Evolutionary conservation across 257 asterid genomes (phyloP).

Genomic region (Solanum clarkiae): DNA sequence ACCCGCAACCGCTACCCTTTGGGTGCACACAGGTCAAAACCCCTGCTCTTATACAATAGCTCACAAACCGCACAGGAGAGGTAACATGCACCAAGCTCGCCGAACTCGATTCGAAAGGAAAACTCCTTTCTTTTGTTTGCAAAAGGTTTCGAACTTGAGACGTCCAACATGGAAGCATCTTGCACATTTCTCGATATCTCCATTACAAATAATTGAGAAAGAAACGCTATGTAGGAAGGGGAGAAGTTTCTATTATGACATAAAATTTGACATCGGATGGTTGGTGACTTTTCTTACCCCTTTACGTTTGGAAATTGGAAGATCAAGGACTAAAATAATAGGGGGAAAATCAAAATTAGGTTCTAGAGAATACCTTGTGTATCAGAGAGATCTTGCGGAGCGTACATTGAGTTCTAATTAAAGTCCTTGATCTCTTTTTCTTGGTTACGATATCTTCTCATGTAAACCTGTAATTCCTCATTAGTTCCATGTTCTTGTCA

Average conservation of each 20-base stretch:
- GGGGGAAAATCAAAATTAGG: not conserved
- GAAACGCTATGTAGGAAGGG: not conserved
- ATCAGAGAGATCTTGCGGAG: not conserved
- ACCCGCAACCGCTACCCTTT: too few relatives aligned
- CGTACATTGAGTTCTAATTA: not conserved
- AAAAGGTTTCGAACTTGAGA: too few relatives aligned
- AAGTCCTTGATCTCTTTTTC: not conserved
- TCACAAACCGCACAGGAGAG: too few relatives aligned
- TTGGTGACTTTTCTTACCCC: not conserved
- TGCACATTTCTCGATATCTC: not conserved
- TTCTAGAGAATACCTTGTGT: not conserved
- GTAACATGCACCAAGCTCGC: too few relatives aligned
- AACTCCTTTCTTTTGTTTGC: too few relatives aligned
- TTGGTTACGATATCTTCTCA: not conserved
- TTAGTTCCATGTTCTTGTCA: not conserved
- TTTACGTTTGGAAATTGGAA: not conserved
- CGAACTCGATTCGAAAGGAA: too few relatives aligned
- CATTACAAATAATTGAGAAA: not conserved
- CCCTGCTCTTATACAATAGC: too few relatives aligned
- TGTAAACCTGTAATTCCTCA: not conserved
- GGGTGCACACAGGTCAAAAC: too few relatives aligned
- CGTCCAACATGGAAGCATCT: not conserved
- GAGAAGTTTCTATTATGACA: not conserved
- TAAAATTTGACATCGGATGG: not conserved
- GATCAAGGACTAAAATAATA: not conserved